Base-by-base conservation (phyloP, 2,329 filamentous ascomycete species). In the Lachnellula willkommii region DNA sequence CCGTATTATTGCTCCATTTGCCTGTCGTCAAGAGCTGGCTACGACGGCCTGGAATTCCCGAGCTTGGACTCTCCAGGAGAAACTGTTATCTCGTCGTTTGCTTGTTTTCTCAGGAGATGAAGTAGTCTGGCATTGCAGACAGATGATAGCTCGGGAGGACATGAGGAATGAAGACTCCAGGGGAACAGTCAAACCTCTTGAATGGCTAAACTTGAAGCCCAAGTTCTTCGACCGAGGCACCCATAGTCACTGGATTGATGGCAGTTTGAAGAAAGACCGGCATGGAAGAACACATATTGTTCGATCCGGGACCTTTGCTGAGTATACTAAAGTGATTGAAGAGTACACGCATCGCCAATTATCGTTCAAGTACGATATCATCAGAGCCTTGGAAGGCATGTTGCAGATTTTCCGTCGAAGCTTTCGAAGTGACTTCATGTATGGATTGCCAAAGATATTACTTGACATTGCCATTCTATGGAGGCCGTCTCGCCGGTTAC, bases 71-170 rank as follows among this genome's bases (percentile, higher is more conserved):
- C 8, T 28, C 1, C 26, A 28, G 26, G 26, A 28, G 26, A 28
- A 28, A 28, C 26, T 28, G 26, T 28, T 28, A 28, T 28, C 26
- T 28, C 26, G 26, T 28, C 26, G 26, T 28, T 28, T 28, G 26
- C 26, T 28, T 28, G 26, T 28, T 28, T 28, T 28, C 26, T 28
- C 26, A 5, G 26, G 26, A 28, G 26, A 50, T 39, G 47, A 50
- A 50, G 47, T 50, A 11, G 47, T 50, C 47, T 50, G 47, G 47
- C 47, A 50, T 37, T 50, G 47, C 35, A 50, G 47, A 50, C n/a
- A 39, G 17, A 50, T 50, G 47, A 50, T 50, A 50, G 47, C 47
- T 50, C 47, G 47, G 17, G 47, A 50, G 47, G 47, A 50, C 24
- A 50, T 50, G 47, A 36, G 47, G 32, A 50, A 50, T 24, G 47